Evolutionary conservation across 225 moss, liverwort and hornwort species (phyloP), one percentile per base, ranked within the genome.

Genomic region (Pseudisothecium myosuroides): DNA sequence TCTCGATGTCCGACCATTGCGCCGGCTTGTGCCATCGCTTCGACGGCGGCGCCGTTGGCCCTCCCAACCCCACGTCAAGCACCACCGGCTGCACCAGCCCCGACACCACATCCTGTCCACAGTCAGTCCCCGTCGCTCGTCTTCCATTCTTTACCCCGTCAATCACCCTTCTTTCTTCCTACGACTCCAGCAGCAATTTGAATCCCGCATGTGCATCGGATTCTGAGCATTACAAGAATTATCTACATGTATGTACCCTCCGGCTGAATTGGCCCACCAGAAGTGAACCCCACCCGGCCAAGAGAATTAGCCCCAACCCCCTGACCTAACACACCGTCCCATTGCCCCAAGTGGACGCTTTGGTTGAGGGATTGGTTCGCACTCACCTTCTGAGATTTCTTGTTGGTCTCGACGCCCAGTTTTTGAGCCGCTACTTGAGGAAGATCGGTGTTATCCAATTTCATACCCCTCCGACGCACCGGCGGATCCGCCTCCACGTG

Each of bases 1-100:
- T 90, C 91, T 96, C 89, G 49, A 96, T 84, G 60, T 96, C 94
- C 76, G 92, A 89, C 96, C 95, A 96, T 54, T 90, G 92, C 41
- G 90, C 92, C 12, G 92, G 92, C 67, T 92, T 92, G 37, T 92
- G 92, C 92, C 92, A 92, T 79, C 92, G 90, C 43, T 92, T 92
- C 74, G 92, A 92, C 56, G 92, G 92, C 20, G 92, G 92, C 72
- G 91, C 92, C 60, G 92, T 91, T 43, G 92, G 92, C 37, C 92
- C 92, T 55, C 92, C 92, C 55, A 90, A 87, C 5, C 92, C 92
- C 47, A 92, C 92, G 54, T 92, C 92, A 41, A 92, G 76, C 62
- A 90, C 90, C 74, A 88, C 83, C 87, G 45, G 80, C 87, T 83
- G 83, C 83, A 66, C n/a, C 82, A 65, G 50, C 50, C 47, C 36